Evolutionary conservation across 805 yeast species (phyloP).

Genomic region (Saturnispora silvae): DNA sequence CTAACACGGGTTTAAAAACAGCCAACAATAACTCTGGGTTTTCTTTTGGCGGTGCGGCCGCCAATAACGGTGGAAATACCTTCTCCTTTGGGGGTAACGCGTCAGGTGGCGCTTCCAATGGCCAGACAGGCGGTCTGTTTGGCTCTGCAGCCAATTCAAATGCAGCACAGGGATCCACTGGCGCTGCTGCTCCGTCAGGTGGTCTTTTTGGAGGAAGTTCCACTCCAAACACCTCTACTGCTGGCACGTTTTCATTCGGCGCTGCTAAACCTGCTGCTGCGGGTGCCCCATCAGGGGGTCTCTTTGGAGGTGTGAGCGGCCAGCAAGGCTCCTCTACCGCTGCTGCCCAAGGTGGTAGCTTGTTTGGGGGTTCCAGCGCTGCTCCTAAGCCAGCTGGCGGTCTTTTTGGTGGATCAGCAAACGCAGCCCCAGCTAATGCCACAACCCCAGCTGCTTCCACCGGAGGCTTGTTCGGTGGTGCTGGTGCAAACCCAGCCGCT

Average conservation of each 20-base stretch:
- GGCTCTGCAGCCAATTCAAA: neutral
- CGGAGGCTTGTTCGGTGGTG: constrained; percentile 5
- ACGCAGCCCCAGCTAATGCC: no score
- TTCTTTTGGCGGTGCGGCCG: neutral
- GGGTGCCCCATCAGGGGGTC: neutral
- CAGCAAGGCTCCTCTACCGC: neutral
- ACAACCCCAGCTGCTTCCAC: constrained; percentile 7
- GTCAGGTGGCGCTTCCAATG: constrained; percentile 2
- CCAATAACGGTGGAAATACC: neutral
- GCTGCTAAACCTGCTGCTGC: neutral
- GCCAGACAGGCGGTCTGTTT: neutral
- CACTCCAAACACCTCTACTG: neutral
- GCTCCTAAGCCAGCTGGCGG: constrained; percentile 7
- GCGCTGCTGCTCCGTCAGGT: neutral
- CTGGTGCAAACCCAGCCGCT: constrained; percentile 1
- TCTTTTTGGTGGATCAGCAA: constrained; percentile 5
- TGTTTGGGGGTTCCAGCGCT: neutral
- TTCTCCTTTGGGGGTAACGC: constrained; percentile 1
- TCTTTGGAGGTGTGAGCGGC: neutral
- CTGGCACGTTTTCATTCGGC: neutral
- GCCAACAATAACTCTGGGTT: constrained; percentile 1
- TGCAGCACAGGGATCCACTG: neutral
- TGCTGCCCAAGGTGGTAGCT: neutral
- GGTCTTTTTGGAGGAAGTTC: neutral
- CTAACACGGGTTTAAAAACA: no score